Evolutionary conservation across 768 basidiomycete genomes (phyloP), one percentile per base, ranked within the genome.

Genomic region (Agrocybe pediades): DNA sequence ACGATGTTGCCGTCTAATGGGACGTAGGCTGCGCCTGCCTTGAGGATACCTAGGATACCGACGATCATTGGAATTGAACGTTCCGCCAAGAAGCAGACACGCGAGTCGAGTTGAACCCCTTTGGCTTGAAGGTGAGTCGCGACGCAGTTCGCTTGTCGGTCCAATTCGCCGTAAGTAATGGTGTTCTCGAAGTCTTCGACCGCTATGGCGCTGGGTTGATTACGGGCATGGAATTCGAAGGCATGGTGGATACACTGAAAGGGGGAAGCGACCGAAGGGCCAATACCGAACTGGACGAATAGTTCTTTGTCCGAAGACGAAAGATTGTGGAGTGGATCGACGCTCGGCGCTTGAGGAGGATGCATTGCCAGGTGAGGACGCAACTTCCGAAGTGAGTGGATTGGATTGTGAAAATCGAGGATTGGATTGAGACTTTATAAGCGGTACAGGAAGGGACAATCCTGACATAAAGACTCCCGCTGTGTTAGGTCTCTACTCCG

Each of bases 11-110:
- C 83, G 60, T 86, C 84, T 26, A 83, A 67, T 6, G 83, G 84
- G 9, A 84, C 78, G 56, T 86, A 86, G 2, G 81, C 76, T 15
- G 75, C 83, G 5, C 83, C 83, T 9, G 81, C 78, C 59, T 85
- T 85, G 41, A 85, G 72, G 20, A 80, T 70, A 17, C 77, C 80
- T 16, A 85, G 63, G 43, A 86, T 80, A 6, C 76, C 83, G 17
- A 81, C 66, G 36, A 83, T 71, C 72, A 83, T 77, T 11, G 69
- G 59, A 33, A 85, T 78, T 17, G 79, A 82, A 21, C 84, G 78
- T 53, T 81, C 77, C 7, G 78, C 75, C 11, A 86, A 72, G 36
- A 85, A 67, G 55, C 81, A 82, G 29, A 86, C 78, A 6, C 83
- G 79, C 30, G 77, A 73, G 21, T 79, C 80, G 9, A 75, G 72